phyloP scores from a whole-genome alignment of 495 filamentous ascomycete species.

The Hypoxylon cercidicola region DNA sequence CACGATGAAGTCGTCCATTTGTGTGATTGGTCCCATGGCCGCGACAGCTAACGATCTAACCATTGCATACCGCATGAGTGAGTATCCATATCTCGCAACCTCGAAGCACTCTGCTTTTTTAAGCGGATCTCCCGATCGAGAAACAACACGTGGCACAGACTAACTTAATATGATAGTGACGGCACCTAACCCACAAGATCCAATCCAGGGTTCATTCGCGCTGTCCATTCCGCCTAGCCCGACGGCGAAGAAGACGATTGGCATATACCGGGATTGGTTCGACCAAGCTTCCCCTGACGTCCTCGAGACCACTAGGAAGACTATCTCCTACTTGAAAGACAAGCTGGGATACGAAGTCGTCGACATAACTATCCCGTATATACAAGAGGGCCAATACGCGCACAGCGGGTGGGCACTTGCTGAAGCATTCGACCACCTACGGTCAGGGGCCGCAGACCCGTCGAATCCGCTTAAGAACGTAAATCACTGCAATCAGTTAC shows the following conservation, averaged over 20 bases:
- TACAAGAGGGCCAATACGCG: conserved; percentile 78
- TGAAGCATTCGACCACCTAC: conserved; percentile 64
- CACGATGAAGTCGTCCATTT: conserved; percentile 68
- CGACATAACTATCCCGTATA: conserved; percentile 78
- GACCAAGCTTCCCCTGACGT: conserved; percentile 72
- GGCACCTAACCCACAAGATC: conserved; percentile 68
- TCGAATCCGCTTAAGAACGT: conserved; percentile 52
- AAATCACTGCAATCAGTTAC: conserved; percentile 77
- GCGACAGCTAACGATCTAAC: conserved; percentile 83
- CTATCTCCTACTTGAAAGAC: conserved; percentile 69
- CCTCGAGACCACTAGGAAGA: conserved; percentile 64
- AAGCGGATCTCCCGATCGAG: no score
- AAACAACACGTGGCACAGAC: neutral
- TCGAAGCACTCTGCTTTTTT: neutral
- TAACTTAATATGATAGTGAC: conserved; percentile 61
- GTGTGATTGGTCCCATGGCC: conserved; percentile 80
- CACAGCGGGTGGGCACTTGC: conserved; percentile 84
- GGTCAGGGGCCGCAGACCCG: conserved; percentile 37
- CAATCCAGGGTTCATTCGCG: conserved; percentile 51
- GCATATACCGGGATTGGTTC: conserved; percentile 81
- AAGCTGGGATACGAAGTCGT: conserved; percentile 72
- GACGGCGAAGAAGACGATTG: conserved; percentile 63
- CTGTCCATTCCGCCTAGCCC: conserved; percentile 56
- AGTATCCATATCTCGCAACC: neutral
- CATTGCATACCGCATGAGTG: conserved; percentile 74